Conservation (phyloP, 73 alveolate genomes). For the Tetrahymena thermophila region DNA sequence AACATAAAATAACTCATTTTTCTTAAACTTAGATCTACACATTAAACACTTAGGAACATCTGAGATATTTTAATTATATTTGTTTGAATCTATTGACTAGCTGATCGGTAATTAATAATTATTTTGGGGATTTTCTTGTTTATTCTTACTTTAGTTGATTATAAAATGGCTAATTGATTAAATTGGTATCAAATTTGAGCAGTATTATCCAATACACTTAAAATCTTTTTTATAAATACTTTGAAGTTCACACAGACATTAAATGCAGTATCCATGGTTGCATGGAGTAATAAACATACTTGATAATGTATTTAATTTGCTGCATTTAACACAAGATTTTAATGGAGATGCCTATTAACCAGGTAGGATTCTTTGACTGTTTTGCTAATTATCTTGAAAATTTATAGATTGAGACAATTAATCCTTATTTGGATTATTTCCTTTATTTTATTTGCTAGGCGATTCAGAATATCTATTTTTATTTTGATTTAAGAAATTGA, state of each 20-base stretch:
- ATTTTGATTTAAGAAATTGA: neutral
- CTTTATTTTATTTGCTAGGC: neutral
- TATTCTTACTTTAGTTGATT: neutral
- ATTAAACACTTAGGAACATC: neutral
- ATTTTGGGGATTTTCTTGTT: too few species aligned
- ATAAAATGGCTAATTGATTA: neutral
- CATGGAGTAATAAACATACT: neutral
- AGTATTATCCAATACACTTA: neutral
- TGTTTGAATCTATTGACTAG: neutral
- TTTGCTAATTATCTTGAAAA: neutral
- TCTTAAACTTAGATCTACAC: neutral
- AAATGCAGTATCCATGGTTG: neutral
- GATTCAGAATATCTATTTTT: neutral
- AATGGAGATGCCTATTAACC: neutral
- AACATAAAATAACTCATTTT: neutral
- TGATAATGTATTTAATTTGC: neutral
- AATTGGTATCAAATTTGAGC: neutral
- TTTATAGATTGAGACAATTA: neutral
- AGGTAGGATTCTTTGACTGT: neutral
- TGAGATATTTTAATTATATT: too few species aligned
- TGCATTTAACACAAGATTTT: neutral
- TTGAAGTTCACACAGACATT: neutral
- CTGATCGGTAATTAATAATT: neutral
- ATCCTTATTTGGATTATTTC: neutral
- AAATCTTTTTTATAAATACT: neutral